Evolutionary conservation across 75 land plant species (phyloP).

Genomic region (Ceratopteris richardii): DNA sequence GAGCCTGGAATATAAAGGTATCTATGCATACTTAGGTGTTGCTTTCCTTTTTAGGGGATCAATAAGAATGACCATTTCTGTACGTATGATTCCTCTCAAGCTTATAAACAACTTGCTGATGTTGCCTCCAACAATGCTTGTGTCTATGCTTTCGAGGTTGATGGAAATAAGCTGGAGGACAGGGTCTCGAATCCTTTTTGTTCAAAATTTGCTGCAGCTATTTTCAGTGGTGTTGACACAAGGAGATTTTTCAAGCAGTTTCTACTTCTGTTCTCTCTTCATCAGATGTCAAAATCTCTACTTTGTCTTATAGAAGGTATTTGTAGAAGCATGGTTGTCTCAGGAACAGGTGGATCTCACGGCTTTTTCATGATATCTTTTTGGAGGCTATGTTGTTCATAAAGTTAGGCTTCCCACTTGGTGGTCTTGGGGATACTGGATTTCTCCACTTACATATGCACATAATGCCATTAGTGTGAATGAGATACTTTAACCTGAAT

Average conservation of each 20-base stretch:
- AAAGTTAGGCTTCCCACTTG: conserved; percentile 16
- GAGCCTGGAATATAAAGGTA: conserved; percentile 39
- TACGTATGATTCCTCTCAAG: conserved; percentile 55
- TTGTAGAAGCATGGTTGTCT: conserved; percentile 46
- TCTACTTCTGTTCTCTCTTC: conserved; percentile 38
- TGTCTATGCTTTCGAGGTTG: no score
- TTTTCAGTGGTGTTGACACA: no score
- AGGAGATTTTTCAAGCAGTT: conserved; percentile 59
- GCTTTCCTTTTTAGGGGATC: conserved; percentile 65
- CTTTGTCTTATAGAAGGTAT: conserved; percentile 57
- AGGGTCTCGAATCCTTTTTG: no score
- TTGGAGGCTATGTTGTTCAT: conserved; percentile 34
- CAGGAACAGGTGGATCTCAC: conserved; percentile 49
- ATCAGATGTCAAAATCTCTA: conserved; percentile 55
- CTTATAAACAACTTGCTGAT: conserved; percentile 50
- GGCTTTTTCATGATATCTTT: conserved; percentile 27
- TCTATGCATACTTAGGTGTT: conserved; percentile 54
- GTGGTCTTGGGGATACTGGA: conserved; percentile 41
- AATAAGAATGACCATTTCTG: conserved; percentile 72
- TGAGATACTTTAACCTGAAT: conserved; percentile 27
- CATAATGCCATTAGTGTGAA: conserved; percentile 25
- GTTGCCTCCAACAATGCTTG: conserved; percentile 60
- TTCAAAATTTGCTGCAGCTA: no score
- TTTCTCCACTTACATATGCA: conserved; percentile 25
- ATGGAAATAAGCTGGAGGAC: no score